Evolutionary conservation across 2,329 filamentous ascomycete genomes (phyloP), one percentile per base, ranked within the genome.

Genomic region (Penicillium sp.): DNA sequence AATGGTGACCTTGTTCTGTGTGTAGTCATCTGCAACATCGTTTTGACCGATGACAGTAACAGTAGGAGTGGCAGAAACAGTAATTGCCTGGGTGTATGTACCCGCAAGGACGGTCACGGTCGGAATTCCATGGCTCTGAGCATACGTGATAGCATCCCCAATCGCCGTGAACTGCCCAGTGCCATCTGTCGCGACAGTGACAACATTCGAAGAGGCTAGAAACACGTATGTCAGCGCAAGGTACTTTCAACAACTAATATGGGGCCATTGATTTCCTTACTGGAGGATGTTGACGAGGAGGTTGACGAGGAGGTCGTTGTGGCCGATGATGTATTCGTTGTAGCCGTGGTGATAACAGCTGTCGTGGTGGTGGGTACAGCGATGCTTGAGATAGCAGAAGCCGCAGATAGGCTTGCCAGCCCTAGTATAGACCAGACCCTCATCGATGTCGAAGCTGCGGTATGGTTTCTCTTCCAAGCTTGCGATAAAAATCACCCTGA

Each of bases 81-180:
- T 69, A 22, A 81, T 64, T 6, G 70, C 67, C 50, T 81, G 77
- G 6, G 71, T 71, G 54, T 80, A 81, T 0, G 75, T 79, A 13
- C 78, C 79, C 1, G 76, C 70, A 5, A 74, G 69, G 16, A 80
- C 69, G 11, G 74, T 71, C 1, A 81, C 76, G 0, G 78, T 79
- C 1, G 78, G 70, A 21, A 76, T 67, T 1, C 65, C 71, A 47
- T 71, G 72, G 47, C 62, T 69, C 57, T 78, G 72, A 1, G 79
- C 79, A 29, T 75, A 77, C 3, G 71, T 65, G 16, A 81, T 70
- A 27, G 77, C 78, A 14, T 74, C 68, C 47, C 71, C 72, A 60
- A 81, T 79, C 10, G 71, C 75, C 14, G 76, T 77, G 52, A 75
- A 80, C 45, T 79, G 75, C 18, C 73, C 77, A 21, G 69, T 74